Evolutionary conservation across 2,329 filamentous ascomycete genomes (phyloP).

Genomic region (Neopestalotiopsis sp.): DNA sequence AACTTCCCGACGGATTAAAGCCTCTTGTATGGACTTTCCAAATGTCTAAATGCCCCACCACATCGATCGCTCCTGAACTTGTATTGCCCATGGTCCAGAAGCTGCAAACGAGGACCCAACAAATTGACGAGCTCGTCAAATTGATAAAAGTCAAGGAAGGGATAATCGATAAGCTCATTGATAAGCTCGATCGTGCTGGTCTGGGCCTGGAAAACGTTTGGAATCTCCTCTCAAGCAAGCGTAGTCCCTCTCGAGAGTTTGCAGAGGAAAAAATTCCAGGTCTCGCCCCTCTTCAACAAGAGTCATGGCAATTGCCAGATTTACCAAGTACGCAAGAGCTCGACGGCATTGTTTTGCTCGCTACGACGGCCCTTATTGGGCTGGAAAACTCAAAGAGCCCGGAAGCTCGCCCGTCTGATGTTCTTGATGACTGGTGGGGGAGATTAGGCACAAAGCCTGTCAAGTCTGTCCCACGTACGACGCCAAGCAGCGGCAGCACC

Average conservation of each 20-base stretch:
- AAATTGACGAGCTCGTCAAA: constrained; percentile 48
- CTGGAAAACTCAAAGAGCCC: constrained; percentile 36
- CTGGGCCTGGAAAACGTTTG: constrained; percentile 60
- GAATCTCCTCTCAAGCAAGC: constrained; percentile 52
- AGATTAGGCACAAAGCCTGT: constrained; percentile 39
- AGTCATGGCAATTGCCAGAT: constrained; percentile 42
- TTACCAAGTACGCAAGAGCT: constrained; percentile 29
- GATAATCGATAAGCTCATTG: constrained; percentile 54
- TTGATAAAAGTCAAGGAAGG: constrained; percentile 56
- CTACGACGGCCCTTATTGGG: constrained; percentile 46
- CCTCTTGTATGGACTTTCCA: constrained; percentile 71
- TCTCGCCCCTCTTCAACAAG: constrained; percentile 52
- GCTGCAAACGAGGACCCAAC: constrained; percentile 43
- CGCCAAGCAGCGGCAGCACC: constrained; percentile 3
- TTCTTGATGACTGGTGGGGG: constrained; percentile 56
- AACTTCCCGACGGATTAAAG: constrained; percentile 53
- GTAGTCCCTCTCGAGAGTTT: constrained; percentile 46
- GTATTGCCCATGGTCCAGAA: constrained; percentile 57
- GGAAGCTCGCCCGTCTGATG: constrained; percentile 37
- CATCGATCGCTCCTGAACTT: constrained; percentile 51
- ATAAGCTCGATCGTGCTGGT: constrained; percentile 59
- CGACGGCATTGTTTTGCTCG: constrained; percentile 40
- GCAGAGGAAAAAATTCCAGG: constrained; percentile 57
- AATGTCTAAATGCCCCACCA: constrained; percentile 51
- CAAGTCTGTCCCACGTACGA: constrained; percentile 19